Conservation (phyloP, 768 basidiomycete species). For the Lactarius vividus region DNA sequence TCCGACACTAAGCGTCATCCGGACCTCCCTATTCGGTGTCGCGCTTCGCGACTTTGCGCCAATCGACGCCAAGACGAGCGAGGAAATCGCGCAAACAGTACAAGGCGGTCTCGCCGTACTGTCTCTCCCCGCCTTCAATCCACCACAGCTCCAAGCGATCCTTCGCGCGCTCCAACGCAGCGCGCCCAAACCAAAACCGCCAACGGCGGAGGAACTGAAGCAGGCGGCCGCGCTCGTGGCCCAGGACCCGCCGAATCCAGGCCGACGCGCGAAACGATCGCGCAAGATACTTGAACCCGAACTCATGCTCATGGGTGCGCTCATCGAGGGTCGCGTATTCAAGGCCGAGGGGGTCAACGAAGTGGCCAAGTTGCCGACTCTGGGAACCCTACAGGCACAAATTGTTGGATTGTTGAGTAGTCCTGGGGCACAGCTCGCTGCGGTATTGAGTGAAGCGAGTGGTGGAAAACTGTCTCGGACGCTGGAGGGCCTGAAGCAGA, state of each 20-base stretch:
- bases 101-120: conserved; percentile 65
- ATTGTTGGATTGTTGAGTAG: conserved; percentile 80
- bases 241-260: conserved; percentile 67
- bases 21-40: conserved; percentile 78
- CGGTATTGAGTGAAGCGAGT: conserved; percentile 63
- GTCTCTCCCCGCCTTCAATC: conserved; percentile 62
- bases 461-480: conserved; percentile 70
- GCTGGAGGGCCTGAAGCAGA: conserved; percentile 69
- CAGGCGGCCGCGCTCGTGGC: conserved; percentile 47
- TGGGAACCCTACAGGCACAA: conserved; percentile 77
- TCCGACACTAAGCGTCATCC: conserved; percentile 66
- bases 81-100: conserved; percentile 53
- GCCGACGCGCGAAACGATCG: conserved; percentile 61
- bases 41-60: conserved; percentile 61
- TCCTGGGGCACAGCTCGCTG: conserved; percentile 71
- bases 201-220: conserved; percentile 50
- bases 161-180: conserved; percentile 64
- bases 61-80: conserved; percentile 47
- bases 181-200: conserved; percentile 56
- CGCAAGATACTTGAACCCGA: conserved; percentile 58
- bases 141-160: conserved; percentile 66
- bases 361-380: conserved; percentile 70
- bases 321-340: conserved; percentile 76
- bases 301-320: conserved; percentile 69
- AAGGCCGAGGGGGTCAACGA: conserved; percentile 54